Evolutionary conservation across 2,329 filamentous ascomycete genomes (phyloP).

Genomic region (Trichoderma sp.): DNA sequence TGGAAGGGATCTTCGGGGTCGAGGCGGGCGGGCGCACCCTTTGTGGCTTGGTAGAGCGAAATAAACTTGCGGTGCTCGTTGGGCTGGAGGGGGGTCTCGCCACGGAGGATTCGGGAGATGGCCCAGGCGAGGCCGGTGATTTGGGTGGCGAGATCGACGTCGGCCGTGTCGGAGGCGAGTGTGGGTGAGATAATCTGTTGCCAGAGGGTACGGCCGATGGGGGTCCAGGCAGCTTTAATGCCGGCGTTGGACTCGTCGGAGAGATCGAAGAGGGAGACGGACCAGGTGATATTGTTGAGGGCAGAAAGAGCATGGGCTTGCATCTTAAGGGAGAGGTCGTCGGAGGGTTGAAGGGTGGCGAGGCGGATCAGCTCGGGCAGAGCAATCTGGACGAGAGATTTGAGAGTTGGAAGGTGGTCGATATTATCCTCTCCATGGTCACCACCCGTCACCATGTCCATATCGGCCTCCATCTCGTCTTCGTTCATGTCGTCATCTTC

Average conservation of each 20-base stretch:
- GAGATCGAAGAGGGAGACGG: slow-evolving; percentile 60
- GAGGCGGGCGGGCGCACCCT: slow-evolving; percentile 29
- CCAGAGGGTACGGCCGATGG: slow-evolving; percentile 57
- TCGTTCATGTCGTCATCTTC: slow-evolving; percentile 55
- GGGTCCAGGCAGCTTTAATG: slow-evolving; percentile 54
- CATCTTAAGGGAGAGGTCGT: slow-evolving; percentile 44
- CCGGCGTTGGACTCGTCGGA: slow-evolving; percentile 50
- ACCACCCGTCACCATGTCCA: slow-evolving; percentile 60
- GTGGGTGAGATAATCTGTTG: slow-evolving; percentile 53
- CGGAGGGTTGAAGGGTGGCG: slow-evolving; percentile 38
- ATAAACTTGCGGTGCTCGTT: slow-evolving; percentile 63
- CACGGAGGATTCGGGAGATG: slow-evolving; percentile 52
- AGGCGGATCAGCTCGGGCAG: slow-evolving; percentile 47
- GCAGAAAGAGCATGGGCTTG: slow-evolving; percentile 56
- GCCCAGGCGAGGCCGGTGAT: slow-evolving; percentile 66
- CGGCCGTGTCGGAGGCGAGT: slow-evolving; percentile 58
- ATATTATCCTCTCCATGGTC: slow-evolving; percentile 43
- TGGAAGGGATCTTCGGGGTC: slow-evolving; percentile 55
- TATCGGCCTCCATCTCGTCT: slow-evolving; percentile 59
- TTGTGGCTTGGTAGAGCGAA: slow-evolving; percentile 60
- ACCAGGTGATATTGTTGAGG: slow-evolving; percentile 67
- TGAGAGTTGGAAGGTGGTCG: slow-evolving; percentile 54
- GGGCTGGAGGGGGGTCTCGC: slow-evolving; percentile 43
- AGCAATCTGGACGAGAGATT: slow-evolving; percentile 37
- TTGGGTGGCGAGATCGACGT: slow-evolving; percentile 59